A percentile compares a stretch with the other conserved stretches of the same genome.
phyloP scores from a whole-genome alignment of 345 rosid species.

The Barbarea vulgaris region DNA sequence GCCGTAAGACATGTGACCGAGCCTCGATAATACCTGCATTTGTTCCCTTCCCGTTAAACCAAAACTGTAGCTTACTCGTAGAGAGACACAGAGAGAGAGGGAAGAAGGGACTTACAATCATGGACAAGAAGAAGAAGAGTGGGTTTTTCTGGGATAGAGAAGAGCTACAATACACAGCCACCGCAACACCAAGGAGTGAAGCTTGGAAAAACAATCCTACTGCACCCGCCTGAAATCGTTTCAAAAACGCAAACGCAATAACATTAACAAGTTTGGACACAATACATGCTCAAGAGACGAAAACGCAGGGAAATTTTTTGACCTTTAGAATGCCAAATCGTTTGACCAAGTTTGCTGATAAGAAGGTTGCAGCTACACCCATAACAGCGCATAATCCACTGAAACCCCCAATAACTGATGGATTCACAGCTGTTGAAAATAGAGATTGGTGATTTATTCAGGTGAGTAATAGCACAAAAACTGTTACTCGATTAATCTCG shows the following conservation, averaged over 20 bases:
- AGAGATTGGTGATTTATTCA: background rate
- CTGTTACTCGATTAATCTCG: background rate
- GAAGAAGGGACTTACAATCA: constrained; percentile 61
- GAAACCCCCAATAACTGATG: constrained; percentile 87
- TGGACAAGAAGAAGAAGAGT: constrained; percentile 68
- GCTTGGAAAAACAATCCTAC: constrained; percentile 85
- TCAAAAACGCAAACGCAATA: background rate
- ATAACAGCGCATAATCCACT: constrained; percentile 90
- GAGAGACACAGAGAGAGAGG: background rate
- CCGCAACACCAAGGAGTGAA: constrained; percentile 74
- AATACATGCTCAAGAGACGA: background rate
- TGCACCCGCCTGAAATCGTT: constrained; percentile 81
- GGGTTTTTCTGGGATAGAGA: constrained; percentile 70
- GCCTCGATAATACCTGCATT: constrained; percentile 77
- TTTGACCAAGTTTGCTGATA: constrained; percentile 76
- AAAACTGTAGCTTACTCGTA: background rate
- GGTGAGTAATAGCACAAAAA: background rate
- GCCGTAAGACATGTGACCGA: constrained; percentile 93
- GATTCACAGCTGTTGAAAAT: constrained; percentile 66
- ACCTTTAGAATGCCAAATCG: constrained; percentile 62
- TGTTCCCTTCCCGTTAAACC: constrained; percentile 5
- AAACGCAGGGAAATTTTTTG: background rate
- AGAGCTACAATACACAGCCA: constrained; percentile 74
- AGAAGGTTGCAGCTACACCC: constrained; percentile 95
- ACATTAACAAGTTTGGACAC: constrained; percentile 21